Base-by-base conservation (phyloP, 371 early-diverging fungal genomes). In the Zopfochytrium polystomum region DNA sequence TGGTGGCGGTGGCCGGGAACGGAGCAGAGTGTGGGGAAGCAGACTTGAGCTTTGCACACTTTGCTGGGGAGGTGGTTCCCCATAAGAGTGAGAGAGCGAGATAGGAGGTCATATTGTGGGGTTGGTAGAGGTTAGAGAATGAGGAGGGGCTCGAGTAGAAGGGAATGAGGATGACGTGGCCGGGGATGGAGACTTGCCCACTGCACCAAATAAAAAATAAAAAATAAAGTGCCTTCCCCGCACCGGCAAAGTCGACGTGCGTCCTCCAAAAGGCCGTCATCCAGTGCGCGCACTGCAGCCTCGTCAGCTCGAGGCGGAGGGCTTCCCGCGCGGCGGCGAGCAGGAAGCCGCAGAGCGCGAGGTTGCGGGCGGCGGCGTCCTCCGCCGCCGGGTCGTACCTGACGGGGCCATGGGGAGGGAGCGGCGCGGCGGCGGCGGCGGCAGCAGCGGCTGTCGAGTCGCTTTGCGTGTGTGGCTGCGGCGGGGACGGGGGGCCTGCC, bases 201-300 rank as follows among this genome's bases (percentile, higher is more conserved):
- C 26, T 13, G 11, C 11, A 11, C n/a, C 2, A 2, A 22, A 7
- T 44, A 43, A 43, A 38, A 42, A 6, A 52, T 52, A 1, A 52
- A 20, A 15, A 13, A 13, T 13, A 27, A 15, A 18, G 33, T 25
- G 13, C 13, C 20, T 11, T 7, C 13, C 1, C 18, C 45, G 1
- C 42, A 62, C 63, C 56, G 2, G 50, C 32, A 38, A 23, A 49
- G n/a, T 31, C 25, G 0, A 48, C 50, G 25, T 55, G 56, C 1
- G 50, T 35, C 18, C 30, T 34, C 47, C 47, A 15, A 30, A 55
- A 48, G 25, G 50, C 2, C 20, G 63, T 56, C 55, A 62, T 15
- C 63, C 55, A 55, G 34, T 31, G 35, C 18, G 49, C 42, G 9
- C 33, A 27, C 22, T 50, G 48, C 2, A 50, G 4, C n/a, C 26